These are phyloP conservation scores for Aspergillus nidulans DNA, from an alignment of 495 filamentous ascomycete genomes.

Conservation along the genomic window DNA sequence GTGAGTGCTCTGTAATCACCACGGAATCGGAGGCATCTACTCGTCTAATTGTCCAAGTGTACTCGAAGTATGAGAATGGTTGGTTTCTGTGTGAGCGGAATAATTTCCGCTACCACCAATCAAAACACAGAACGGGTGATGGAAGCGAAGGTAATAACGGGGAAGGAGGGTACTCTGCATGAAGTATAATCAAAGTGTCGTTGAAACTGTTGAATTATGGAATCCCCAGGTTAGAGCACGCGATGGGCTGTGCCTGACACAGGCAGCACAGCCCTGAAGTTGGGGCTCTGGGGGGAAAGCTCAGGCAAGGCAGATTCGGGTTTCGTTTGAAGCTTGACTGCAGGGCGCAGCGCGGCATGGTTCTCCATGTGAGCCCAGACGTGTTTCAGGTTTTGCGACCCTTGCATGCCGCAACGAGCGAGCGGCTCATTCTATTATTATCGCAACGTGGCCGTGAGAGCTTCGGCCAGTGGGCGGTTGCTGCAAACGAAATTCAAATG, in stretches of 20 bases:
- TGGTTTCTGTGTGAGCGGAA: not conserved
- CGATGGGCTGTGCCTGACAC: not conserved
- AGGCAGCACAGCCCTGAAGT: conserved; percentile 2
- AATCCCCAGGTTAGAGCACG: not conserved
- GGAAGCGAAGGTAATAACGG: not conserved
- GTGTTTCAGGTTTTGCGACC: conserved; percentile 9
- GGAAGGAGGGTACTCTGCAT: not conserved
- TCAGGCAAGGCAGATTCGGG: conserved; percentile 17
- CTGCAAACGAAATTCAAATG: not conserved
- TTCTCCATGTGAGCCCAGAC: conserved; percentile 1
- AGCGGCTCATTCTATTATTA: not conserved
- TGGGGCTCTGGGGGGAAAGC: not conserved
- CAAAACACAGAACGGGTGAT: not conserved
- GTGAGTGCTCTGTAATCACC: too few relatives aligned
- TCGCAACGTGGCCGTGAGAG: conserved; percentile 4
- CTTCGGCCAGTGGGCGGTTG: not conserved
- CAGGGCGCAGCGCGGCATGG: conserved; percentile 12
- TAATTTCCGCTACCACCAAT: not conserved
- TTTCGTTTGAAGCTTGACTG: conserved; percentile 11
- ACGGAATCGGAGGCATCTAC: too few relatives aligned
- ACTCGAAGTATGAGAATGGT: not conserved
- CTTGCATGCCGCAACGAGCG: conserved; percentile 2
- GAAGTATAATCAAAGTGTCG: not conserved
- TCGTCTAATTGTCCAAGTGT: not conserved
- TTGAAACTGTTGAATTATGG: not conserved